Evolutionary conservation across 1,284 basidiomycete species (phyloP), one percentile per base, ranked within the genome.

Genomic region (Apiotrichum laibachii): DNA sequence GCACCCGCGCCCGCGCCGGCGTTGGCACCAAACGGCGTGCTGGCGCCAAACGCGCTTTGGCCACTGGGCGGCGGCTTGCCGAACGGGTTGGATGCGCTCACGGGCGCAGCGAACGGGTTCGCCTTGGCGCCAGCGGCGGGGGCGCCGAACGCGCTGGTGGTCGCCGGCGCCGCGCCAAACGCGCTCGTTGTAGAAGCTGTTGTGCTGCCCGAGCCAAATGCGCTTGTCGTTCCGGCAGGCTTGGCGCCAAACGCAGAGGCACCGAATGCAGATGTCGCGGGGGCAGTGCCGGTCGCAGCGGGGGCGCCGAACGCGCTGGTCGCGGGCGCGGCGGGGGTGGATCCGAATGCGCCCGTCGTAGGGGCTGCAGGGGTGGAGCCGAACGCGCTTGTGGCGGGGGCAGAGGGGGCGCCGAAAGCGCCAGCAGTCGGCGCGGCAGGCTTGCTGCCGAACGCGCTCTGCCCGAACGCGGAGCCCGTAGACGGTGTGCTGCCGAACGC

Each of bases 391-490:
- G 35, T 40, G n/a, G 49, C 1, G 5, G 34, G 16, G 50, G 55
- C 43, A 21, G 60, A 22, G 35, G 63, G 52, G 34, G 47, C 40
- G 45, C 56, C 46, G 22, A 58, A 58, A 15, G 56, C 54, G 35
- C 45, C 40, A 18, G 12, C 9, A 46, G 34, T 48, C 9, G 39
- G 39, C 15, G 48, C 11, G 3, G 53, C 13, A 15, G 62, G n/a
- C 34, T 31, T 48, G 19, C 55, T 19, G 54, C 59, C 58, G 52
- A 59, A 59, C 33, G 57, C 50, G 19, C 46, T 19, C 46, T 18
- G 46, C 45, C 71, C 69, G 40, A 72, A 72, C 15, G 69, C 64
- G 50, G 54, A 56, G 13, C 61, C 53, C 40, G 62, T 59, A 18
- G 60, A 46, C 13, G 60, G 19, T 39, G 67, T 70, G 44, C 63